phyloP scores from a whole-genome alignment of 2,329 filamentous ascomycete species.

The Neonectria coccinea region DNA sequence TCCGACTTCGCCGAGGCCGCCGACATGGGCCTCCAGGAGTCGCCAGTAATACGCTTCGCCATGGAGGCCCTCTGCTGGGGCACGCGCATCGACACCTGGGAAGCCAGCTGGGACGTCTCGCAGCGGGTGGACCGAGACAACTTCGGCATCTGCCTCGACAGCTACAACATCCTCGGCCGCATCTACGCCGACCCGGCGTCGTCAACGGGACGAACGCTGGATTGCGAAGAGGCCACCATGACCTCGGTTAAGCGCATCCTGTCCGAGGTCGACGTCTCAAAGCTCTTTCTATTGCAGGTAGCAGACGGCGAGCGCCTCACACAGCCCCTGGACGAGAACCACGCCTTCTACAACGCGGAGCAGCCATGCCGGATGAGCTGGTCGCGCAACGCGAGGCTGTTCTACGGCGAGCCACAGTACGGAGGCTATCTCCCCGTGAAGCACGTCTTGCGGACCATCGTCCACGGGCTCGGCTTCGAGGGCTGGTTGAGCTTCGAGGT shows the following conservation, averaged over 20 bases:
- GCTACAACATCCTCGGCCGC: slow-evolving; percentile 79
- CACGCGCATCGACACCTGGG: slow-evolving; percentile 77
- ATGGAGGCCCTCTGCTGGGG: slow-evolving; percentile 83
- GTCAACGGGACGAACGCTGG: slow-evolving; percentile 60
- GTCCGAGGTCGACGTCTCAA: slow-evolving; percentile 66
- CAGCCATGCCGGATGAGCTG: slow-evolving; percentile 75
- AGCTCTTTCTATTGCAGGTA: slow-evolving; percentile 81
- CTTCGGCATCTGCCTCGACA: slow-evolving; percentile 82
- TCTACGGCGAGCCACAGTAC: slow-evolving; percentile 64
- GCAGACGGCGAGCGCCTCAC: slow-evolving; percentile 77
- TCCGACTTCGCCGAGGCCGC: slow-evolving; percentile 73
- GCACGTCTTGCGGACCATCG: slow-evolving; percentile 70
- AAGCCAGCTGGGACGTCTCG: slow-evolving; percentile 76
- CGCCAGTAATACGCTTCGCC: slow-evolving; percentile 72
- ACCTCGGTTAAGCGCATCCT: slow-evolving; percentile 68
- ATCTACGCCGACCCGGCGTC: slow-evolving; percentile 77
- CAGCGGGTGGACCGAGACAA: slow-evolving; percentile 73
- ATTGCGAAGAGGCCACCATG: slow-evolving; percentile 67
- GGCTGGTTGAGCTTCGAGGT: slow-evolving; percentile 80
- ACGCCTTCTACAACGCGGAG: slow-evolving; percentile 50
- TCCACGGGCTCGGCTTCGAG: slow-evolving; percentile 72
- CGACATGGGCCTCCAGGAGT: slow-evolving; percentile 71
- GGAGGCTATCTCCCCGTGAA: slow-evolving; percentile 77
- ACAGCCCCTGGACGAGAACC: slow-evolving; percentile 66
- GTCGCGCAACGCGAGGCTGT: slow-evolving; percentile 77